Evolutionary conservation across 345 rosid genomes (phyloP).

Genomic region (Populus nigra): DNA sequence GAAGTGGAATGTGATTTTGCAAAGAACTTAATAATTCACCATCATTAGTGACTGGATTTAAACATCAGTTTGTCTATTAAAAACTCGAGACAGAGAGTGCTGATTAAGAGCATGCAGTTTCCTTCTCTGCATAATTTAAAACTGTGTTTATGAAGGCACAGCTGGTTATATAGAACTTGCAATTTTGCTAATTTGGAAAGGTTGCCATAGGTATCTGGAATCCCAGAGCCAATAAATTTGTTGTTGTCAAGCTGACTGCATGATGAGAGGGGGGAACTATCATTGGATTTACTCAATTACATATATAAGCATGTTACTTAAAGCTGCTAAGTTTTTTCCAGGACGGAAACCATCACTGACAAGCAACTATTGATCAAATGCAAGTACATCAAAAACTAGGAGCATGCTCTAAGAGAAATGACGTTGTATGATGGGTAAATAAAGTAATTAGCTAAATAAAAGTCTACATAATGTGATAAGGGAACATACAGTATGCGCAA

Average conservation of each 20-base stretch:
- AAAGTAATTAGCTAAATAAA: not conserved
- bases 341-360: too few relatives aligned
- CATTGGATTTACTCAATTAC: too few relatives aligned
- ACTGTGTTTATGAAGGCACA: too few relatives aligned
- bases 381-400: too few relatives aligned
- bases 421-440: not conserved
- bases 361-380: too few relatives aligned
- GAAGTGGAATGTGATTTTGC: not conserved
- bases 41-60: too few relatives aligned
- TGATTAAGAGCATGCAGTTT: too few relatives aligned
- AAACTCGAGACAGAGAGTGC: too few relatives aligned
- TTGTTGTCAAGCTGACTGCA: conserved; percentile 92
- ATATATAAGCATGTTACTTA: not conserved
- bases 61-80: not conserved
- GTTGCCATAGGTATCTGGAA: conserved; percentile 65
- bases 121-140: too few relatives aligned
- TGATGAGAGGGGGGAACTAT: too few relatives aligned
- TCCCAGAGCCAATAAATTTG: conserved; percentile 58
- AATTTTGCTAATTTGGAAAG: conserved; percentile 54
- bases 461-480: not conserved
- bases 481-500: conserved; percentile 69
- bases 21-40: too few relatives aligned
- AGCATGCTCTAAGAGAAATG: not conserved
- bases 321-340: not conserved
- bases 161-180: conserved; percentile 27